These are phyloP conservation scores for Nadsonia starkeyi-henricii DNA, from an alignment of 1,139 yeast genomes.

Conservation along the genomic window DNA sequence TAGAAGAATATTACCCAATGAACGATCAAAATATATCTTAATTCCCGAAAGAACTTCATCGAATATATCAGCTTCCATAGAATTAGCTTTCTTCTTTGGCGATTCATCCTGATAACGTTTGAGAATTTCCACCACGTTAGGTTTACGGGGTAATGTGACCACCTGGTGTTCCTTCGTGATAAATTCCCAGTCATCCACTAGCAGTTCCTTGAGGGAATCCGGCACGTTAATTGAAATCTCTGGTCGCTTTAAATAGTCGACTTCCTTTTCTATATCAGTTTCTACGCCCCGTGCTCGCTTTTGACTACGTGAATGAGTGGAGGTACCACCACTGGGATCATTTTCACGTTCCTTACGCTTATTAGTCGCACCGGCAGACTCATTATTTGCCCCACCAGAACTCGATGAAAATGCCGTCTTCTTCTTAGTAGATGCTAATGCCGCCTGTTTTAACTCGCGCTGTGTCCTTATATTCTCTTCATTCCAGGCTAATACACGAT, in stretches of 20 bases:
- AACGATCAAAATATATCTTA: conserved; percentile 60
- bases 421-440: conserved; percentile 25
- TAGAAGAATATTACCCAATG: conserved; percentile 56
- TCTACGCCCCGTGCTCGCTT: conserved; percentile 26
- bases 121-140: conserved; percentile 40
- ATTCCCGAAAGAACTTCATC: conserved; percentile 61
- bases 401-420: conserved; percentile 8
- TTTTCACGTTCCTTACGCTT: conserved; percentile 6
- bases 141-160: conserved; percentile 44
- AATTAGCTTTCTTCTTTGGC: conserved; percentile 14
- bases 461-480: conserved; percentile 57
- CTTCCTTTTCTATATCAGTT: conserved; percentile 27
- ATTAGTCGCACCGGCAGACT: conserved; percentile 1
- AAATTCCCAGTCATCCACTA: conserved; percentile 90
- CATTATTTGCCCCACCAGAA: conserved; percentile 3
- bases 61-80: conserved; percentile 39
- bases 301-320: conserved; percentile 6
- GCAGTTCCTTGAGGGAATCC: conserved; percentile 46
- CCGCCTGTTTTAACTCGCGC: conserved; percentile 44
- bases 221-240: conserved; percentile 48
- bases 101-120: conserved; percentile 28
- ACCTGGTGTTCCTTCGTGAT: conserved; percentile 68
- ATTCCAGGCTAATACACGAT: conserved; percentile 52
- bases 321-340: conserved; percentile 4
- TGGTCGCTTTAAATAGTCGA: conserved; percentile 28